These are phyloP conservation scores for Fusarium ambrosium DNA, from an alignment of 2,329 filamentous ascomycete species.

Conservation along the genomic window DNA sequence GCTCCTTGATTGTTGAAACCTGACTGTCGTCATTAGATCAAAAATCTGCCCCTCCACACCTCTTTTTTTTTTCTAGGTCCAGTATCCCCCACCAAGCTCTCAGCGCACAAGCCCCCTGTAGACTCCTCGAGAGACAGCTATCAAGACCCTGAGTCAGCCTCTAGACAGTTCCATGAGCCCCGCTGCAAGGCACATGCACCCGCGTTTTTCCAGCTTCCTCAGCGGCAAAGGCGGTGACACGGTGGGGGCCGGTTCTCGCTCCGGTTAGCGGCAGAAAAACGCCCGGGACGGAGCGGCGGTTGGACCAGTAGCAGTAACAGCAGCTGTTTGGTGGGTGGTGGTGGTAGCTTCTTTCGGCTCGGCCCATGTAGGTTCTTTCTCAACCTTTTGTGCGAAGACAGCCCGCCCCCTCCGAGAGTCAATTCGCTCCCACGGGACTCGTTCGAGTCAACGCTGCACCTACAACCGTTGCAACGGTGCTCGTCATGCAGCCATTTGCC, in stretches of 20 bases:
- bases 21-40: conserved; percentile 36
- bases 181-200: conserved; percentile 3
- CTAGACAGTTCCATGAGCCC: conserved; percentile 4
- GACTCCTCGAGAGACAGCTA: conserved; percentile 11
- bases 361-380: conserved; percentile 36
- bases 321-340: conserved; percentile 16
- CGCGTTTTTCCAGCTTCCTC: conserved; percentile 1
- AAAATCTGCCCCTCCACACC: conserved; percentile 37
- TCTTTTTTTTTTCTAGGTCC: neutral
- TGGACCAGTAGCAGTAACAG: conserved; percentile 9
- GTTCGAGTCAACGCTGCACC: conserved; percentile 27
- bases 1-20: conserved; percentile 1
- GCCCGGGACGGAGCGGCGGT: conserved; percentile 39
- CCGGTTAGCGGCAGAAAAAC: conserved; percentile 45
- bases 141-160: conserved; percentile 16
- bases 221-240: conserved; percentile 40
- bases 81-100: neutral
- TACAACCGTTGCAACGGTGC: conserved; percentile 22
- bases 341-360: conserved; percentile 35
- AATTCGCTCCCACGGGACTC: conserved; percentile 20
- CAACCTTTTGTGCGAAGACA: conserved; percentile 35
- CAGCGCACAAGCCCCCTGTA: conserved; percentile 16
- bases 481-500: conserved; percentile 53
- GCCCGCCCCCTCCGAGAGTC: conserved; percentile 6
- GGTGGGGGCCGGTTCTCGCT: conserved; percentile 2